Conservation (phyloP, 441 rosid species). For the Manihot esculenta region DNA sequence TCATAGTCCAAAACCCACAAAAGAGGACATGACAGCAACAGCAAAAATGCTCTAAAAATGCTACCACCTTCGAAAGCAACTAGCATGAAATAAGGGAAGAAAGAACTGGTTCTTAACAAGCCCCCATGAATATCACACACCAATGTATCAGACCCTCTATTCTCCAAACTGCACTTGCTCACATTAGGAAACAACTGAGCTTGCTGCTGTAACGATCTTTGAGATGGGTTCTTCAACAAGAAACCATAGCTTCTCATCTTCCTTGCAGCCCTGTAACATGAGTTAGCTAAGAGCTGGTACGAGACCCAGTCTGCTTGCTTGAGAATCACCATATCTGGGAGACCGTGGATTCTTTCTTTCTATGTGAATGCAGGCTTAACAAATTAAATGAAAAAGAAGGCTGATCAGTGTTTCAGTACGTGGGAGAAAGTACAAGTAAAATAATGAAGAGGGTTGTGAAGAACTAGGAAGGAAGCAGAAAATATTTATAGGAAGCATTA, state of each 20-base stretch:
- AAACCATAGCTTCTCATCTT: conserved; percentile 60
- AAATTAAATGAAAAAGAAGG: not conserved
- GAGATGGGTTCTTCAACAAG: conserved; percentile 40
- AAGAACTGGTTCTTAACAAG: conserved; percentile 49
- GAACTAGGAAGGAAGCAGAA: conserved; percentile 21
- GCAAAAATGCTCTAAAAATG: conserved; percentile 57
- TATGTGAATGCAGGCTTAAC: not conserved
- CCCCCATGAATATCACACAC: conserved; percentile 68
- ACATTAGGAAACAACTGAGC: conserved; percentile 43
- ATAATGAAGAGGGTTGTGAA: conserved; percentile 14
- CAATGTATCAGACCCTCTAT: conserved; percentile 35
- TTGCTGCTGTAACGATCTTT: conserved; percentile 35
- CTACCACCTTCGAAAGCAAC: conserved; percentile 92
- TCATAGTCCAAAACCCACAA: conserved; percentile 57
- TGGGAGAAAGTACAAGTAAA: conserved; percentile 3
- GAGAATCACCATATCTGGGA: conserved; percentile 45
- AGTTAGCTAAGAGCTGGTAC: conserved; percentile 67
- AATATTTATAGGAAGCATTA: conserved; percentile 45
- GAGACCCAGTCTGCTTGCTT: conserved; percentile 58
- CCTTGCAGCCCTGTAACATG: conserved; percentile 61
- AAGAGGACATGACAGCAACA: conserved; percentile 56
- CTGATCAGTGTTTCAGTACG: not conserved
- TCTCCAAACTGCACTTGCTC: conserved; percentile 34
- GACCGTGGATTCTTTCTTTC: conserved; percentile 39
- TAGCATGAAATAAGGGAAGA: conserved; percentile 94